These are phyloP conservation scores for Dacryopinax spathularia DNA, from an alignment of 768 basidiomycete genomes.

Conservation along the genomic window DNA sequence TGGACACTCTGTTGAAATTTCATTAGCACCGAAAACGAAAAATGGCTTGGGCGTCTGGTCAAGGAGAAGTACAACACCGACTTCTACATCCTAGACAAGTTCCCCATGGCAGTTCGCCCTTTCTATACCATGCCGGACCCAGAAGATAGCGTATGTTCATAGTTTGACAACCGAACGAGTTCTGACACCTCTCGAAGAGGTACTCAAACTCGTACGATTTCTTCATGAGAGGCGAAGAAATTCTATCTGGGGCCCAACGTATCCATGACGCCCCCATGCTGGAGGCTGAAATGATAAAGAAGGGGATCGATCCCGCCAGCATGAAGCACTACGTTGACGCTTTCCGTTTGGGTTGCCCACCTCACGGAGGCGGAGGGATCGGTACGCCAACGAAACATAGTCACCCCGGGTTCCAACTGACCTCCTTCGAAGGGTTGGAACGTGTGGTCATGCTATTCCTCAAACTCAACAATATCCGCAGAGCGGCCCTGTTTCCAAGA, in stretches of 20 bases:
- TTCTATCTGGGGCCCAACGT: conserved; percentile 94
- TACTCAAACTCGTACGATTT: conserved; percentile 99
- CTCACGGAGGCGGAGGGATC: conserved; percentile 94
- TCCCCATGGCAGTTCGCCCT: conserved; percentile 86
- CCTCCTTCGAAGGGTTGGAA: conserved; percentile 45
- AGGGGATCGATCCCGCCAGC: conserved; percentile 77
- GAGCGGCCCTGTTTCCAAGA: conserved; percentile 87
- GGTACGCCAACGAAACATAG: conserved; percentile 36
- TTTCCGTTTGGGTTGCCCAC: conserved; percentile 87
- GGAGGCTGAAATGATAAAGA: conserved; percentile 66
- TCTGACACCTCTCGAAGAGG: conserved; percentile 33
- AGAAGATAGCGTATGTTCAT: conserved; percentile 51
- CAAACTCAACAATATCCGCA: conserved; percentile 87
- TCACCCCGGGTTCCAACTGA: not conserved
- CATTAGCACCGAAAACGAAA: conserved; percentile 84
- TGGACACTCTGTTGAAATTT: conserved; percentile 4
- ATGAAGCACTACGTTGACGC: conserved; percentile 91
- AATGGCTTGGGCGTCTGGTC: conserved; percentile 75
- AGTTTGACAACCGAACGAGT: conserved; percentile 3
- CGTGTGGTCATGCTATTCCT: conserved; percentile 96
- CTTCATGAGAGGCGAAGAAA: conserved; percentile 99
- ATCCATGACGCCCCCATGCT: conserved; percentile 82
- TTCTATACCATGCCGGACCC: conserved; percentile 99
- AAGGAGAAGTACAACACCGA: conserved; percentile 92
- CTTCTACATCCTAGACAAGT: conserved; percentile 99